phyloP scores from a whole-genome alignment of 345 rosid genomes.

The Nephelium lappaceum region DNA sequence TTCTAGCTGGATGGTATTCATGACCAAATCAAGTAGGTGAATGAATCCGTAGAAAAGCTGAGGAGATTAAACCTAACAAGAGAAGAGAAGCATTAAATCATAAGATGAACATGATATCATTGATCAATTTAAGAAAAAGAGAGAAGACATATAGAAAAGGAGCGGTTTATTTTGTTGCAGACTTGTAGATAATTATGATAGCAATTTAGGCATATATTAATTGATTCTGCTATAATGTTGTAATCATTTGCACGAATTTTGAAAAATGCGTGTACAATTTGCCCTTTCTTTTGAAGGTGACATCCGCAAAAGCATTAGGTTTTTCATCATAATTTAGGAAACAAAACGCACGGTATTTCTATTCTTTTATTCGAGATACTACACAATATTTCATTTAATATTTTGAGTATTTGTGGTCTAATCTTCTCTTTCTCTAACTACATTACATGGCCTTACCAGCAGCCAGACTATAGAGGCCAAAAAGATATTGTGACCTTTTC shows the following conservation, averaged over 20 bases:
- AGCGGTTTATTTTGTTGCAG: not conserved
- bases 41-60: slow-evolving; percentile 8
- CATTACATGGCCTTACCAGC: not conserved
- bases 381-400: too few relatives aligned
- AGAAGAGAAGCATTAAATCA: slow-evolving; percentile 12
- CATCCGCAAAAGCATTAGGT: not conserved
- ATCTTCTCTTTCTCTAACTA: not conserved
- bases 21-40: slow-evolving; percentile 11
- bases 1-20: not conserved
- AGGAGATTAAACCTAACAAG: slow-evolving; percentile 6
- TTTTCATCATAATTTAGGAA: not conserved
- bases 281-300: not conserved
- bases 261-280: not conserved
- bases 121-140: not conserved
- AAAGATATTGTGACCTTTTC: not conserved
- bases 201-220: not conserved
- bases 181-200: not conserved
- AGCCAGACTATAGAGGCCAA: not conserved
- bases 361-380: too few relatives aligned
- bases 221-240: not conserved
- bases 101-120: not conserved
- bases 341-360: not conserved
- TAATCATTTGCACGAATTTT: not conserved
- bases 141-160: not conserved
- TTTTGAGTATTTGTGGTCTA: too few relatives aligned